These are phyloP conservation scores for Arabidopsis suecica DNA, from an alignment of 345 rosid species.

Conservation along the genomic window DNA sequence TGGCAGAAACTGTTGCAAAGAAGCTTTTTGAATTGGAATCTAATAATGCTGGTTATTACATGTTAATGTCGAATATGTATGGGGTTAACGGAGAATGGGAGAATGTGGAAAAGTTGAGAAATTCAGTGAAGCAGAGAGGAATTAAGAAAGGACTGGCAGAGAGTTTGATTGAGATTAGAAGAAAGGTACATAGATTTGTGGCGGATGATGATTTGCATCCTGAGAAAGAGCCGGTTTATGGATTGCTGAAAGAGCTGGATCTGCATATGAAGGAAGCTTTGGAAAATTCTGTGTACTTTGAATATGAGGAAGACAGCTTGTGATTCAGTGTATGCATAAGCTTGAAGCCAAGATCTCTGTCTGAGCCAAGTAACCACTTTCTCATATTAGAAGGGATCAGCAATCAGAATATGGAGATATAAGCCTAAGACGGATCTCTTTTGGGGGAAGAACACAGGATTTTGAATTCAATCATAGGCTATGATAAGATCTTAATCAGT, in stretches of 20 bases:
- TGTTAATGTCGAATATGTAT: slow-evolving; percentile 63
- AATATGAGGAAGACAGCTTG: slow-evolving; percentile 25
- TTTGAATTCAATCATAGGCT: not conserved
- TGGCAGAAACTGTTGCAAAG: slow-evolving; percentile 56
- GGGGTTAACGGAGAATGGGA: slow-evolving; percentile 59
- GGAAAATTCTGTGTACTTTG: slow-evolving; percentile 25
- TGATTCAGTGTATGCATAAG: slow-evolving; percentile 29
- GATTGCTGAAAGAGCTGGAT: slow-evolving; percentile 48
- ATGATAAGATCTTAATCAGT: slow-evolving; percentile 1
- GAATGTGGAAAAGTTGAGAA: slow-evolving; percentile 51
- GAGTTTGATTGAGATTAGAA: slow-evolving; percentile 53
- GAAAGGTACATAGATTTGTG: slow-evolving; percentile 53
- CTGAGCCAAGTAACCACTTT: not conserved
- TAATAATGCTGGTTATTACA: slow-evolving; percentile 61
- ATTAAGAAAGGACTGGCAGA: slow-evolving; percentile 51
- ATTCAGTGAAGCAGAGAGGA: slow-evolving; percentile 50
- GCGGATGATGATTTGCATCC: slow-evolving; percentile 55
- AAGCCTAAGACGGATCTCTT: slow-evolving; percentile 3
- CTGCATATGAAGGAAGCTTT: slow-evolving; percentile 44
- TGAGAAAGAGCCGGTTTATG: slow-evolving; percentile 46
- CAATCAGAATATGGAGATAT: not conserved
- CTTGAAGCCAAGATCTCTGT: slow-evolving; percentile 18
- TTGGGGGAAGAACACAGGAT: not conserved
- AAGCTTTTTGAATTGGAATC: slow-evolving; percentile 54
- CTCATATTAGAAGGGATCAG: not conserved